Evolutionary conservation across 2,329 filamentous ascomycete genomes (phyloP), one percentile per base, ranked within the genome.

Genomic region (Zasmidium angulare): DNA sequence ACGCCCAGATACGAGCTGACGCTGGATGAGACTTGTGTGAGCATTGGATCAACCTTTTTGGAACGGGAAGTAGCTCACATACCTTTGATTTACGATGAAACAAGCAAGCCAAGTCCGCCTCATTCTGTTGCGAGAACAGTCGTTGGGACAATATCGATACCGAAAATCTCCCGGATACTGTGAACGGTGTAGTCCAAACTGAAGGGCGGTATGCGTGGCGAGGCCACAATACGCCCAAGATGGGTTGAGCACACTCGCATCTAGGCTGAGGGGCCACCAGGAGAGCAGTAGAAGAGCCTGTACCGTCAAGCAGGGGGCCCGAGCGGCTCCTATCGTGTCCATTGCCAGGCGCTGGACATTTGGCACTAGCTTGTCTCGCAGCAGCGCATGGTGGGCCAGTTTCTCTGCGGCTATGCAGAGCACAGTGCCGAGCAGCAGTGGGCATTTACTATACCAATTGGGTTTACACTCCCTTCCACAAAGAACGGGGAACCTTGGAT

Each of bases 71-170:
- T 29, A 29, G 26, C 26, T 29, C 6, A 29, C 36, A 19, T 43
- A 43, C 36, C 31, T 57, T 14, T 57, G 55, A 14, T 57, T 57
- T 48, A 57, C 55, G 12, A 57, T 52, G 36, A 57, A 57, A n/a
- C 48, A 57, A 21, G 48, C 48, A 20, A 57, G 22, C 55, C 55
- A 57, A 12, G 55, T 51, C 19, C 55, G 24, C 9, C 49, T n/a
- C 31, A 48, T 48, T 9, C 48, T 31, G 20, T 51, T 47, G 4
- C 50, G 50, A n/a, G 48, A 47, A 19, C 21, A 19, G 9, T 51
- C 43, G 36, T 49, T 47, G 20, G 50, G 29, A 3, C 31, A 26
- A 4, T 52, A 48, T 17, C 48, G 26, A 47, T 57, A 57, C 2
- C 48, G 48, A n/a, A 51, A 57, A 31, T 57, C 55, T 20, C 47